A percentile compares a stretch with the other conserved stretches of the same genome.
Conservation (phyloP, 2,329 filamentous ascomycete genomes). For the Teratosphaeria zuluensis region DNA sequence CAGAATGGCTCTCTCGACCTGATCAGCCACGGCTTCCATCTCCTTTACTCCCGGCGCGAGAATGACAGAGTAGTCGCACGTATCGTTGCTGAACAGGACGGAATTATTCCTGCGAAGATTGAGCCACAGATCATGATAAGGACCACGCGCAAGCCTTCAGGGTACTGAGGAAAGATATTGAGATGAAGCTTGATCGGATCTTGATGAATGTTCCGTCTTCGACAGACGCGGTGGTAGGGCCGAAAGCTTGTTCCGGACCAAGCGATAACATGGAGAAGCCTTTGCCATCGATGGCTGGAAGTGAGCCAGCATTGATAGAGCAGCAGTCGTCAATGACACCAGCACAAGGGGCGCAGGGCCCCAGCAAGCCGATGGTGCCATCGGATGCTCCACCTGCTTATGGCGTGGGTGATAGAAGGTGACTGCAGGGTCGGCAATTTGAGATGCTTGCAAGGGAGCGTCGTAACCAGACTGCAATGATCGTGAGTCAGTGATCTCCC, state of each 20-base stretch:
- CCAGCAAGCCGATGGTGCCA: not conserved
- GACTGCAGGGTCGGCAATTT: too few relatives aligned
- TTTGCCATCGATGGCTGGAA: not conserved
- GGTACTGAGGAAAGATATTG: constrained; percentile 15
- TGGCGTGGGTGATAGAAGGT: not conserved
- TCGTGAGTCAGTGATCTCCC: too few relatives aligned
- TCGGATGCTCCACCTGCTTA: not conserved
- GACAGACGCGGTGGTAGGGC: not conserved
- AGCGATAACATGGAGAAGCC: not conserved
- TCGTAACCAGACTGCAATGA: too few relatives aligned
- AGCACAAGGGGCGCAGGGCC: not conserved
- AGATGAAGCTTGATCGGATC: constrained; percentile 10
- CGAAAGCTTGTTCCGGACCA: not conserved
- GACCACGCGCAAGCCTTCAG: constrained; percentile 15
- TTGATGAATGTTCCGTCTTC: constrained; percentile 1
- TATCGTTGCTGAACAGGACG: too few relatives aligned
- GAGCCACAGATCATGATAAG: constrained; percentile 11
- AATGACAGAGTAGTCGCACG: not conserved
- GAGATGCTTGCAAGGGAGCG: too few relatives aligned
- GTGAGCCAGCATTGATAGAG: not conserved
- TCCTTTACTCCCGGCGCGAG: constrained; percentile 14
- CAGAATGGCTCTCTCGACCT: constrained; percentile 10
- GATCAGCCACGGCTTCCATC: constrained; percentile 13
- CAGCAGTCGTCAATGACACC: not conserved
- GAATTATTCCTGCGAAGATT: constrained; percentile 6